phyloP scores from a whole-genome alignment of 306 rosid species.

The Pueraria montana region DNA sequence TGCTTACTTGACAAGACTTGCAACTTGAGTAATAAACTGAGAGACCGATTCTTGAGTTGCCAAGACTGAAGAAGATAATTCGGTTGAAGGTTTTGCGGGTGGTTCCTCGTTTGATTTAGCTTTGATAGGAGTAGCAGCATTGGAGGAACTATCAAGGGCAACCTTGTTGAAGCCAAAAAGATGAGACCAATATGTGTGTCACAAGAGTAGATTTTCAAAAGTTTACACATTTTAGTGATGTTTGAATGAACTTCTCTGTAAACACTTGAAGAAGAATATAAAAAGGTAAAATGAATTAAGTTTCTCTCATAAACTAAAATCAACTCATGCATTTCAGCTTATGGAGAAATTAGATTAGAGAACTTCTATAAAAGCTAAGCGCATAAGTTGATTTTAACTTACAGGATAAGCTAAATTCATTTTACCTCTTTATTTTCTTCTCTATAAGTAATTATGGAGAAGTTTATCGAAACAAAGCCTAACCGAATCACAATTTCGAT shows the following conservation, averaged over 20 bases:
- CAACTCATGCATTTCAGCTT: neutral
- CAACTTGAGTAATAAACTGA: slow-evolving; percentile 72
- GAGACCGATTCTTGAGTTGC: slow-evolving; percentile 74
- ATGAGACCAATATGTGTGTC: slow-evolving; percentile 43
- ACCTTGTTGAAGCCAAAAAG: slow-evolving; percentile 70
- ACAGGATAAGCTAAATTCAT: neutral
- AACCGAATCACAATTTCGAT: neutral
- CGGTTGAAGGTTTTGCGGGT: slow-evolving; percentile 42
- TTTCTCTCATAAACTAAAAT: neutral
- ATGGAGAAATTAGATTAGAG: neutral
- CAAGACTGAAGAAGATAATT: slow-evolving; percentile 54
- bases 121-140: slow-evolving; percentile 52
- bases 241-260: neutral
- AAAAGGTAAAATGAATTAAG: neutral
- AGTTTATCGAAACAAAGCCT: neutral
- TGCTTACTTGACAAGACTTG: slow-evolving; percentile 78
- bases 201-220: neutral
- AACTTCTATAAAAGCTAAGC: neutral
- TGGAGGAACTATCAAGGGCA: slow-evolving; percentile 63
- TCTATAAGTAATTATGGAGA: neutral
- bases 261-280: neutral
- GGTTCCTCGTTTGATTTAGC: slow-evolving; percentile 56
- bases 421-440: neutral
- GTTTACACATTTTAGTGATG: neutral
- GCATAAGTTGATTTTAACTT: neutral